Percentiles rank a stretch among this genome's conserved stretches.
phyloP scores from a whole-genome alignment of 805 yeast genomes.

The Phaffomyces opuntiae region DNA sequence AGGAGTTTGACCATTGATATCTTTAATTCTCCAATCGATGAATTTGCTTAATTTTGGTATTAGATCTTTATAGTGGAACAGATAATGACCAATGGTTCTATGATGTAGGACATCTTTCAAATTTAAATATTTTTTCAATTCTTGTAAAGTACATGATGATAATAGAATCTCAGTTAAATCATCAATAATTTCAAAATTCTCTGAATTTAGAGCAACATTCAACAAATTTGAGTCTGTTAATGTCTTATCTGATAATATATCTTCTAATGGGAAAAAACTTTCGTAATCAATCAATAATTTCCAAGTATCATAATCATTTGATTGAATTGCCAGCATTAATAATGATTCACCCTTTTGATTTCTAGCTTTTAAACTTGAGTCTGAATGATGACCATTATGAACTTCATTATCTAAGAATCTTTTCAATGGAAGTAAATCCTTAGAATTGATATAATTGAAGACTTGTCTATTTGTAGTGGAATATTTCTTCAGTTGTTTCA shows the following conservation, averaged over 20 bases:
- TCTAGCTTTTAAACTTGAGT: slow-evolving; percentile 29
- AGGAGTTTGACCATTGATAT: slow-evolving; percentile 68
- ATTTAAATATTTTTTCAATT: slow-evolving; percentile 43
- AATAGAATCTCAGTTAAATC: slow-evolving; percentile 39
- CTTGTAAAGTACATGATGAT: slow-evolving; percentile 36
- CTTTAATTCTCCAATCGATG: slow-evolving; percentile 65
- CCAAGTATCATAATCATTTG: slow-evolving; percentile 40
- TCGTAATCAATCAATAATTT: slow-evolving; percentile 39
- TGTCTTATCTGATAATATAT: slow-evolving; percentile 56
- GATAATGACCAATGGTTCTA: slow-evolving; percentile 67
- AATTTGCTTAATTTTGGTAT: slow-evolving; percentile 47
- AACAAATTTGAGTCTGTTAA: slow-evolving; percentile 50
- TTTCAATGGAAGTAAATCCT: slow-evolving; percentile 22
- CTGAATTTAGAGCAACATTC: slow-evolving; percentile 52
- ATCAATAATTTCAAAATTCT: slow-evolving; percentile 38
- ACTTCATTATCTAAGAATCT: slow-evolving; percentile 23
- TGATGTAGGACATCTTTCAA: slow-evolving; percentile 38
- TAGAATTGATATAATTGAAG: slow-evolving; percentile 43
- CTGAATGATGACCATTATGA: slow-evolving; percentile 12
- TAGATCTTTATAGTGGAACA: slow-evolving; percentile 49
- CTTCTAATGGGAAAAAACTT: slow-evolving; percentile 54
- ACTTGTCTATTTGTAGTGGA: slow-evolving; percentile 45
- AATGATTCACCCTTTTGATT: slow-evolving; percentile 64
- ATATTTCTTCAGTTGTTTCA: slow-evolving; percentile 29
- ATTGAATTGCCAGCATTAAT: slow-evolving; percentile 52